Conservation (phyloP, 129 eudicot species). For the Sambucus nigra region DNA sequence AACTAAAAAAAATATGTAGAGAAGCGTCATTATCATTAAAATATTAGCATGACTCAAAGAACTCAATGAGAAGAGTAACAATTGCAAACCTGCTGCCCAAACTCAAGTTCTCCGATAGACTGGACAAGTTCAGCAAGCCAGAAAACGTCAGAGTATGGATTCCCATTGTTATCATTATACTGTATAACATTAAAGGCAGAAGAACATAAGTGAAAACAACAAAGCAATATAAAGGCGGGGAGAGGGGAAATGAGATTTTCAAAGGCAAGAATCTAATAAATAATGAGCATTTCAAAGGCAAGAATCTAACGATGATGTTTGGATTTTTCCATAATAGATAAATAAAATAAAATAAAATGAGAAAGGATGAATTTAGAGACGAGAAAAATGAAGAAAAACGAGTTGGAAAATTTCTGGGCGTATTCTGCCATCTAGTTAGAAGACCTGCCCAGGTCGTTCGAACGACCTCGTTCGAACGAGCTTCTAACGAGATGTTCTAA, state of each 20-base stretch:
- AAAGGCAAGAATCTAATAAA: not conserved
- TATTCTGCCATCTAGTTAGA: no score
- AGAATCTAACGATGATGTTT: not conserved
- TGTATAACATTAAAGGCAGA: conserved; percentile 18
- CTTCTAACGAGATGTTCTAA: no score
- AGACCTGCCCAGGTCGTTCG: no score
- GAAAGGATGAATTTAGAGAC: no score
- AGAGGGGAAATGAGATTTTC: not conserved
- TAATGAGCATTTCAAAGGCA: not conserved
- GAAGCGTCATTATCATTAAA: not conserved
- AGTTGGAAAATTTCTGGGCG: no score
- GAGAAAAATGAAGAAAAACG: no score
- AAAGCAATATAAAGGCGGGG: no score
- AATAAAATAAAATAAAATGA: no score
- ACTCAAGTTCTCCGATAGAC: conserved; percentile 89
- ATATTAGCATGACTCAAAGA: not conserved
- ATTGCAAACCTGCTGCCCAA: conserved; percentile 68
- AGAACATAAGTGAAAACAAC: not conserved
- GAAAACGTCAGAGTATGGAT: conserved; percentile 77
- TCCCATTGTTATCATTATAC: conserved; percentile 95
- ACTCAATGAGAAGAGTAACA: conserved; percentile 2
- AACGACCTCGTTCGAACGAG: no score
- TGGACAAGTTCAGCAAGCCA: conserved; percentile 95
- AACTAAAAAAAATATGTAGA: not conserved
- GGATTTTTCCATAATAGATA: no score